phyloP scores from a whole-genome alignment of 768 basidiomycete genomes.

The Nidula microcarpa region DNA sequence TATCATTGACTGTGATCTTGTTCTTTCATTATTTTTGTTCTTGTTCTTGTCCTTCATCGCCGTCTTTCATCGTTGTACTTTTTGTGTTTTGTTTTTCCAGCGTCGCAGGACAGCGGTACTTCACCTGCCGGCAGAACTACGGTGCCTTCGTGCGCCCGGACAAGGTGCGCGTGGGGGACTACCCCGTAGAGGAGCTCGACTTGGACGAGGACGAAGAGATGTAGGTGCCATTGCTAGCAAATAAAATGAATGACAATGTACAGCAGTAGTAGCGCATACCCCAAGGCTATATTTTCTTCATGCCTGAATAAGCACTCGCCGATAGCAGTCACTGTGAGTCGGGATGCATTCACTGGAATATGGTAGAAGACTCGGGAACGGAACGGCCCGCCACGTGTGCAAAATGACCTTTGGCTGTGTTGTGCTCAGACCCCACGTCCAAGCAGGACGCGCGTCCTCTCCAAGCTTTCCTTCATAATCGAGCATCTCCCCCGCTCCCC shows the following conservation, averaged over 20 bases:
- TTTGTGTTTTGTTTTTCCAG: slow-evolving; percentile 31
- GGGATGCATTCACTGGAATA: slow-evolving; percentile 16
- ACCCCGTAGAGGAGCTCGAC: slow-evolving; percentile 76
- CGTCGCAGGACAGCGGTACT: slow-evolving; percentile 84
- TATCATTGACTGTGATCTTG: neutral
- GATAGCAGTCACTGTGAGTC: no score
- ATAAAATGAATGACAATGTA: neutral
- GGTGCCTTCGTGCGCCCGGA: slow-evolving; percentile 89
- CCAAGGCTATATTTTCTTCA: no score
- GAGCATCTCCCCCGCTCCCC: slow-evolving; percentile 17
- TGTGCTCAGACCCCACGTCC: slow-evolving; percentile 15
- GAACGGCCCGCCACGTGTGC: slow-evolving; percentile 23
- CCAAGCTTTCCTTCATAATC: slow-evolving; percentile 19
- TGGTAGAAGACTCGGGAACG: slow-evolving; percentile 27
- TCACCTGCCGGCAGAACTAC: slow-evolving; percentile 69
- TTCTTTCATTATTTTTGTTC: no score
- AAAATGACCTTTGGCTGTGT: slow-evolving; percentile 28
- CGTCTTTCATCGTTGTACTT: neutral
- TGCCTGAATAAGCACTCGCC: no score
- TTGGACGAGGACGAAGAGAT: slow-evolving; percentile 74
- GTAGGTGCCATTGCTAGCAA: slow-evolving; percentile 22
- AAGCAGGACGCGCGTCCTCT: slow-evolving; percentile 37
- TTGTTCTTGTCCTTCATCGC: no score
- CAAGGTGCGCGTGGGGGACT: slow-evolving; percentile 80
- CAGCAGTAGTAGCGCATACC: neutral